Evolutionary conservation across 352 stramenopile species (phyloP).

Genomic region (Globisporangium mamillatum): DNA sequence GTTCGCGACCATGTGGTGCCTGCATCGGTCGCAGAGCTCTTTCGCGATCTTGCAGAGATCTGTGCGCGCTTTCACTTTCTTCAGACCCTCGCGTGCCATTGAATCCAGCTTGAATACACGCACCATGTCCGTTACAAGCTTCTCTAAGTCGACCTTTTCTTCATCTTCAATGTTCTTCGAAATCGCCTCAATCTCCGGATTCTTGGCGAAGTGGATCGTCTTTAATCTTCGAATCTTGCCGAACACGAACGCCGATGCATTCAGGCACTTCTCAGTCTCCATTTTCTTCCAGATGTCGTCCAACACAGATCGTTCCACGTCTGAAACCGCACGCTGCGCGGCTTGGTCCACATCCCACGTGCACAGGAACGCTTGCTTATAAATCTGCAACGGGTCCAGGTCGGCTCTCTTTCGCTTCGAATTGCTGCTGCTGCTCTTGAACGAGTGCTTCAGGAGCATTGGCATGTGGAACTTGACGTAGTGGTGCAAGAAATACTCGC

Average conservation of each 20-base stretch:
- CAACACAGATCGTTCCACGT: constrained; percentile 68
- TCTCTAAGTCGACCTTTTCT: constrained; percentile 45
- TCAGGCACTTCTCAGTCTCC: constrained; percentile 64
- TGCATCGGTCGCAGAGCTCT: constrained; percentile 73
- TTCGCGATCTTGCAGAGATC: constrained; percentile 74
- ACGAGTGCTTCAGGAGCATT: constrained; percentile 60
- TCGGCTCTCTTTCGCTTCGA: constrained; percentile 58
- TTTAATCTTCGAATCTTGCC: constrained; percentile 65
- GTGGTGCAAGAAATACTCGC: constrained; percentile 82
- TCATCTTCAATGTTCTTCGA: constrained; percentile 59
- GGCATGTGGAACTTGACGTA: constrained; percentile 82
- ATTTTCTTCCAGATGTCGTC: constrained; percentile 87
- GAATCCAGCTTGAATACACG: constrained; percentile 79
- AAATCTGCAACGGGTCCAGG: constrained; percentile 44
- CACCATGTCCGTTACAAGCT: constrained; percentile 59
- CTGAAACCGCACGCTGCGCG: constrained; percentile 61
- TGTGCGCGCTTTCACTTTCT: constrained; percentile 52
- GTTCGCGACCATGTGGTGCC: constrained; percentile 80
- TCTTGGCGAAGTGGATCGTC: constrained; percentile 65
- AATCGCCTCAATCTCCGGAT: constrained; percentile 54
- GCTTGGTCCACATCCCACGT: constrained; percentile 80
- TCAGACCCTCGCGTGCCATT: constrained; percentile 68
- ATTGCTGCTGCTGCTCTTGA: constrained; percentile 27
- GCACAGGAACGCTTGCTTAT: constrained; percentile 79
- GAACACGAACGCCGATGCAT: constrained; percentile 69